Evolutionary conservation across 116 monocot genomes (phyloP).

Genomic region (Papilionanthe hybrid): DNA sequence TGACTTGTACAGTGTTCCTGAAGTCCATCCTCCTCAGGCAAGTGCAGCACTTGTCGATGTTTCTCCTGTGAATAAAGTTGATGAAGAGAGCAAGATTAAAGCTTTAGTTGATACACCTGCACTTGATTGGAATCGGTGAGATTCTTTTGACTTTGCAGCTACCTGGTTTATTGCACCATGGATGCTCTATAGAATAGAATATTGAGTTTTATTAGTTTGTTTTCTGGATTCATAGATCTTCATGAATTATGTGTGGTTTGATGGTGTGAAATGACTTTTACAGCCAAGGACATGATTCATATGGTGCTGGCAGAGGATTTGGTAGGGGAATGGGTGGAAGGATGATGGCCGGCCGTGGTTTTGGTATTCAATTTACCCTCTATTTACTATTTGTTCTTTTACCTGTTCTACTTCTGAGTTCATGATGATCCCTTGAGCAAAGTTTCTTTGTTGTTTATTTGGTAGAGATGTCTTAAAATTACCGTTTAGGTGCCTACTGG

Average conservation of each 20-base stretch:
- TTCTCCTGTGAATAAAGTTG: slow-evolving; percentile 48
- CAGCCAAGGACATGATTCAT: slow-evolving; percentile 76
- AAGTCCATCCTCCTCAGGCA: slow-evolving; percentile 40
- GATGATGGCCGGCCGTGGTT: slow-evolving; percentile 78
- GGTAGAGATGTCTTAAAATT: neutral
- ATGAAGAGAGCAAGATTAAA: slow-evolving; percentile 91
- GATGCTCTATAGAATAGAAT: neutral
- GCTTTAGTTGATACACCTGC: slow-evolving; percentile 89
- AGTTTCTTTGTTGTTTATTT: neutral
- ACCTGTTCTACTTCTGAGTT: neutral
- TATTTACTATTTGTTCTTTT: no score
- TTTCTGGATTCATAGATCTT: neutral
- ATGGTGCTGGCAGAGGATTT: slow-evolving; percentile 83
- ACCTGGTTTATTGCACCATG: neutral
- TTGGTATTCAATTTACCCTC: slow-evolving; percentile 50
- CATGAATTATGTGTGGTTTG: slow-evolving; percentile 9
- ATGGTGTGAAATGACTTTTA: slow-evolving; percentile 11
- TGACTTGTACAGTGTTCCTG: slow-evolving; percentile 87
- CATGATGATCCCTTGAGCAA: neutral
- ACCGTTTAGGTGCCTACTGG: neutral
- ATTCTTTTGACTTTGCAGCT: slow-evolving; percentile 5
- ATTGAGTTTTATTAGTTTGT: neutral
- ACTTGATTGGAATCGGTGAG: slow-evolving; percentile 89
- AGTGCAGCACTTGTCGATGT: slow-evolving; percentile 39
- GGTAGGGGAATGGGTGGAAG: slow-evolving; percentile 93